Evolutionary conservation across 495 filamentous ascomycete genomes (phyloP).

Genomic region (Neurospora sp.): DNA sequence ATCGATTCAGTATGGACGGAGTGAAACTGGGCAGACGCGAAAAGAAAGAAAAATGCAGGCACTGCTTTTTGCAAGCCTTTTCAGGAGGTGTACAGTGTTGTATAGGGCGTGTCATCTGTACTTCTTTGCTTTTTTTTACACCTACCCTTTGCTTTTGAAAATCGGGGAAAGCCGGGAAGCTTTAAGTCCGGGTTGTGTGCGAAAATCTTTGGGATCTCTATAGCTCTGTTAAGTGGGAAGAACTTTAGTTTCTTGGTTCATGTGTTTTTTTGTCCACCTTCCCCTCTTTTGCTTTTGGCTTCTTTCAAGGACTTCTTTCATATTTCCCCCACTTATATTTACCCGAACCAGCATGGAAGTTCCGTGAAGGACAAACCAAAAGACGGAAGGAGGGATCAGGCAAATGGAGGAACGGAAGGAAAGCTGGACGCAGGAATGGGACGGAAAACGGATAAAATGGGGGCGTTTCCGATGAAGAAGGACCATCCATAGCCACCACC

Average conservation of each 20-base stretch:
- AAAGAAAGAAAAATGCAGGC: not conserved
- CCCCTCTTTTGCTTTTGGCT: not conserved
- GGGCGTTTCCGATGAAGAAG: constrained; percentile 6
- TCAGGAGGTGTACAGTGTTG: not conserved
- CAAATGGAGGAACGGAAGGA: constrained; percentile 5
- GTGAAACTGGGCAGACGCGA: not conserved
- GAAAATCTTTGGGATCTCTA: not conserved
- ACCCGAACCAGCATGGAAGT: not conserved
- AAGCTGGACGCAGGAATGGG: constrained; percentile 6
- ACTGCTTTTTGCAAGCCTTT: not conserved
- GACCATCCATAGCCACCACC: not conserved
- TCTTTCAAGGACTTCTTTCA: not conserved
- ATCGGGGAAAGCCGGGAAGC: not conserved
- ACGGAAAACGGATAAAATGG: constrained; percentile 1
- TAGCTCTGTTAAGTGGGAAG: not conserved
- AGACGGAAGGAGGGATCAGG: not conserved
- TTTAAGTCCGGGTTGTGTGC: not conserved
- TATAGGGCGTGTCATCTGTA: not conserved
- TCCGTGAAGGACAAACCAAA: not conserved
- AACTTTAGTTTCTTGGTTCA: not conserved
- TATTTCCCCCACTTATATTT: not conserved
- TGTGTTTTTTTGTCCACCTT: not conserved
- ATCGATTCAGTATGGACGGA: not conserved
- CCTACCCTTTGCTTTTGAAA: not conserved
- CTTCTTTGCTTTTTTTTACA: not conserved